Conservation (phyloP, 768 basidiomycete genomes). For the Rhizopogon rudus region DNA sequence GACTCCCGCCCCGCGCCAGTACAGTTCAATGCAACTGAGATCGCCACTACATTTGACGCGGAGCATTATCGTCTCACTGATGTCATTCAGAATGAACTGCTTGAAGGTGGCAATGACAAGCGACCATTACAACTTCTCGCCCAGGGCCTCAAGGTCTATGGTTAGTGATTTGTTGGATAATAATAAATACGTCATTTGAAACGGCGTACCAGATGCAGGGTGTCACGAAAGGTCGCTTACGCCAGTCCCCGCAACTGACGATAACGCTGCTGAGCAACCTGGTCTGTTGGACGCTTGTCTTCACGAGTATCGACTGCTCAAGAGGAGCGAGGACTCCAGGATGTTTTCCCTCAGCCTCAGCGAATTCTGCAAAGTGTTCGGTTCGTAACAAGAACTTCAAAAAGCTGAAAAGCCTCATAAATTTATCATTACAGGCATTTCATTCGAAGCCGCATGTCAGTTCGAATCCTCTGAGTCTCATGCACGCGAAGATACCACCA, state of each 20-base stretch:
- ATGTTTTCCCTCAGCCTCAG: background rate
- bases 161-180: conserved; percentile 17
- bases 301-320: background rate
- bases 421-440: background rate
- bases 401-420: background rate
- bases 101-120: conserved; percentile 17
- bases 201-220: background rate
- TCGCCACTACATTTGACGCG: conserved; percentile 30
- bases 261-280: background rate
- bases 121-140: conserved; percentile 34
- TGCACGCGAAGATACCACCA: conserved; percentile 30
- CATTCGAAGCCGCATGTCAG: background rate
- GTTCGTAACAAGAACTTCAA: background rate
- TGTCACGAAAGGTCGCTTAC: background rate
- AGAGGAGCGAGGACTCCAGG: background rate
- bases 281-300: background rate
- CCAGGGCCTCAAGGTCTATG: conserved; percentile 34
- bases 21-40: conserved; percentile 32
- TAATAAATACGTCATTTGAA: background rate
- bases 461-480: background rate
- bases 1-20: background rate
- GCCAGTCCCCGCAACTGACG: background rate
- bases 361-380: background rate
- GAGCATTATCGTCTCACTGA: conserved; percentile 23
- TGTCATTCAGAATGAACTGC: conserved; percentile 14